Evolutionary conservation across 2,329 filamentous ascomycete species (phyloP).

Genomic region (Botrytis tulipae): DNA sequence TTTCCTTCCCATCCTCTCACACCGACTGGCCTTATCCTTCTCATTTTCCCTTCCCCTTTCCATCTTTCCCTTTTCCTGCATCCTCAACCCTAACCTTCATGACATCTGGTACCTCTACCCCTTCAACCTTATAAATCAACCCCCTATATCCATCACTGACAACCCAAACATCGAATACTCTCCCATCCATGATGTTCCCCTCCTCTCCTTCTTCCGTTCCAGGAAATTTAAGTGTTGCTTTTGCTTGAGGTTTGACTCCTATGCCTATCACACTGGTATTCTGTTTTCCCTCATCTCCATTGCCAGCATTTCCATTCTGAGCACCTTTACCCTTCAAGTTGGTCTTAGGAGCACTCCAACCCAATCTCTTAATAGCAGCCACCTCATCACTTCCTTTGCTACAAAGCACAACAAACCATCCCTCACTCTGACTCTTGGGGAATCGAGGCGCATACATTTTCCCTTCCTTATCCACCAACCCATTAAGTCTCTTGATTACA

Average conservation of each 20-base stretch:
- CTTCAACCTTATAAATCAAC: constrained; percentile 50
- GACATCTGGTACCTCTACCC: constrained; percentile 37
- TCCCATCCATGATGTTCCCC: constrained; percentile 41
- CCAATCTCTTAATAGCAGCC: constrained; percentile 79
- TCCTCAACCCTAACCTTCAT: constrained; percentile 30
- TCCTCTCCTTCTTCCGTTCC: constrained; percentile 34
- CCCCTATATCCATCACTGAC: constrained; percentile 87
- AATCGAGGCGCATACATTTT: constrained; percentile 85
- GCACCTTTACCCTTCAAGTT: constrained; percentile 36
- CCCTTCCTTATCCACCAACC: constrained; percentile 61
- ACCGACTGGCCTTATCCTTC: neutral
- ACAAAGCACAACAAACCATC: constrained; percentile 82
- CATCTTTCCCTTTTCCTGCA: constrained; percentile 2
- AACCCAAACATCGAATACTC: constrained; percentile 70
- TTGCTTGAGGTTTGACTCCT: constrained; percentile 51
- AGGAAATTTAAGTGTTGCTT: constrained; percentile 60
- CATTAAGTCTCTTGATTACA: constrained; percentile 64
- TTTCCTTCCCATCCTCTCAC: neutral
- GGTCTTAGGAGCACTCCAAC: constrained; percentile 54
- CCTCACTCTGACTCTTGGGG: constrained; percentile 91
- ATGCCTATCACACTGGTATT: constrained; percentile 27
- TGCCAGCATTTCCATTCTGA: constrained; percentile 54
- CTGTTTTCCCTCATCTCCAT: constrained; percentile 74
- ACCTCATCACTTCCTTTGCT: constrained; percentile 70
- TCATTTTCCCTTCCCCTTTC: constrained; percentile 28